phyloP scores from a whole-genome alignment of 2,329 filamentous ascomycete species.

The Leptographium lundbergii region DNA sequence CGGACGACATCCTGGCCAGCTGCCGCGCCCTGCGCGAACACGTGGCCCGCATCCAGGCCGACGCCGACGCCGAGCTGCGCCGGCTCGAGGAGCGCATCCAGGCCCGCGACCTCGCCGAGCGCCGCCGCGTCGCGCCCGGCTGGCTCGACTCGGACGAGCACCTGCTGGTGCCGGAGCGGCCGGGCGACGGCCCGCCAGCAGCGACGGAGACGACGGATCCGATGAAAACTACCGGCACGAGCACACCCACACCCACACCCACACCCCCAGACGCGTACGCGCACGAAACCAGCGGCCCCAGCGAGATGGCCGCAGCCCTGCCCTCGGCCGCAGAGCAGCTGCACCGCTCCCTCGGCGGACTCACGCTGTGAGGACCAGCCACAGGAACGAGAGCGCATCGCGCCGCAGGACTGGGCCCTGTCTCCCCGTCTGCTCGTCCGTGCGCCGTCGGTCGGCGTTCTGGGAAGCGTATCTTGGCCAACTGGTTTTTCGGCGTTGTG shows the following conservation, averaged over 20 bases:
- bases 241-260: no score
- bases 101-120: constrained; percentile 62
- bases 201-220: no score
- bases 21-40: constrained; percentile 70
- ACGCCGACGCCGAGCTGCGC: constrained; percentile 53
- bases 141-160: constrained; percentile 66
- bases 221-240: not conserved
- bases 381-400: no score
- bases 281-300: not conserved
- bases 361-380: not conserved
- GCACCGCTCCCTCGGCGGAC: constrained; percentile 10
- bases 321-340: constrained; percentile 8
- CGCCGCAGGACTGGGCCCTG: no score
- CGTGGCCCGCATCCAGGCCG: constrained; percentile 53
- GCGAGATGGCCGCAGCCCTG: constrained; percentile 11
- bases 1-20: constrained; percentile 71
- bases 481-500: no score
- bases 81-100: constrained; percentile 57
- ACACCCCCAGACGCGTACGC: no score
- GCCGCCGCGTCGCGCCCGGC: constrained; percentile 64
- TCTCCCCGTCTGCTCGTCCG: no score
- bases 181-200: no score
- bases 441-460: no score
- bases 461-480: no score
- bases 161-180: constrained; percentile 54